Conservation (phyloP, 2,329 filamentous ascomycete species). For the Alternaria tenuissima region DNA sequence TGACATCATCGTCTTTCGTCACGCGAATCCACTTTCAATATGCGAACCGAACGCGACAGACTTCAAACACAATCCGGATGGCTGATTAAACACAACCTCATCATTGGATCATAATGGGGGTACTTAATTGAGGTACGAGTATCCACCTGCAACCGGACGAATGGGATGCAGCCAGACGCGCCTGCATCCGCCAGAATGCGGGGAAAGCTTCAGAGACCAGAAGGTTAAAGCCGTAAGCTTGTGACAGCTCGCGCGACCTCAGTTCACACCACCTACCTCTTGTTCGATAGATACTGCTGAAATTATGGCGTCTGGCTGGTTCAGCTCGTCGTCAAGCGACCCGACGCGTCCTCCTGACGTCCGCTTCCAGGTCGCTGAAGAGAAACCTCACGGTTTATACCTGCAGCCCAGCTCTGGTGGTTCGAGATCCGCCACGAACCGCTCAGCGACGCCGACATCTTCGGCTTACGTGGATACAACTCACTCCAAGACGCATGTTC, state of each 20-base stretch:
- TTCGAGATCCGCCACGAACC: slow-evolving; percentile 19
- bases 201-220: slow-evolving; percentile 30
- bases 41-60: slow-evolving; percentile 3
- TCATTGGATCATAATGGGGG: slow-evolving; percentile 8
- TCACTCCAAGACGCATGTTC: slow-evolving; percentile 45
- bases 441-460: neutral
- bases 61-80: neutral
- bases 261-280: neutral
- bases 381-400: slow-evolving; percentile 45
- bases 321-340: slow-evolving; percentile 31
- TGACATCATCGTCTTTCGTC: slow-evolving; percentile 13
- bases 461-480: slow-evolving; percentile 35
- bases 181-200: slow-evolving; percentile 29
- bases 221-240: slow-evolving; percentile 16
- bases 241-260: slow-evolving; percentile 7
- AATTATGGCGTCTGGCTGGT: slow-evolving; percentile 42
- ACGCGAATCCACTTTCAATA: slow-evolving; percentile 7
- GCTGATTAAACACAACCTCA: slow-evolving; percentile 11
- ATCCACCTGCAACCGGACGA: slow-evolving; percentile 10
- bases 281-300: slow-evolving; percentile 3
- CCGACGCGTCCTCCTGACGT: slow-evolving; percentile 39
- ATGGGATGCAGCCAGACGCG: slow-evolving; percentile 10
- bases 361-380: slow-evolving; percentile 42
- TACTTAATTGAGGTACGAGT: neutral
- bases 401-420: slow-evolving; percentile 34